Base-by-base conservation (phyloP, 768 basidiomycete genomes). In the Hysterangium stoloniferum region DNA sequence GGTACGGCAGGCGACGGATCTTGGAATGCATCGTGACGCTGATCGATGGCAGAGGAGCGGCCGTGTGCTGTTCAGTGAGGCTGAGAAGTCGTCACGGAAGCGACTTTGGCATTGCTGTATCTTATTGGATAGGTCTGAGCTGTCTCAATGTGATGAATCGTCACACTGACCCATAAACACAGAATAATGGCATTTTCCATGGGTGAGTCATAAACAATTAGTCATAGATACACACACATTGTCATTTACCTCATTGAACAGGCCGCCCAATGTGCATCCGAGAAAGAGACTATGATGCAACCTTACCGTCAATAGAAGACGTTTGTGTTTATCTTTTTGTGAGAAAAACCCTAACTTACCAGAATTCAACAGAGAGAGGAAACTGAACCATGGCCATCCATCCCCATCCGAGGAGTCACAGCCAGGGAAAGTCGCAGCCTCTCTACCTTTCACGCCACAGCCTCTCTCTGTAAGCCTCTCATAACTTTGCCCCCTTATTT, bases 21-120 rank as follows among this genome's bases (percentile, higher is more conserved):
- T 91, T 48, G 88, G 88, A 6, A 78, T 91, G 76, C 88, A 91
- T 59, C 76, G 86, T 31, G 76, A 74, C 56, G 84, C 89, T 27
- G 87, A 90, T 60, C 79, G 80, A 25, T 91, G 88, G 87, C 79
- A 79, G 58, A 66, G 80, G 24, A 80, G 80, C 0, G 73, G 70
- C 41, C 71, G 73, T 51, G 57, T 89, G 36, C 13, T 47, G 20
- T 88, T 89, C 59, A 72, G 70, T 1, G 66, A 68, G 47, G 69
- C 71, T 62, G 82, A 86, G 64, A 67, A 86, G 53, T 78, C 82
- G 57, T 82, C 84, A 63, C 71, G 87, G 55, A 73, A 80, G 56
- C 67, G 84, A 42, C 79, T 87, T 22, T 89, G 86, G 86, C 85
- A 79, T 68, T 79, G 77, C 25, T 89, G 87, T 62, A 76, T 86